Base-by-base conservation (phyloP, 306 rosid genomes). In the Fagus sylvatica region DNA sequence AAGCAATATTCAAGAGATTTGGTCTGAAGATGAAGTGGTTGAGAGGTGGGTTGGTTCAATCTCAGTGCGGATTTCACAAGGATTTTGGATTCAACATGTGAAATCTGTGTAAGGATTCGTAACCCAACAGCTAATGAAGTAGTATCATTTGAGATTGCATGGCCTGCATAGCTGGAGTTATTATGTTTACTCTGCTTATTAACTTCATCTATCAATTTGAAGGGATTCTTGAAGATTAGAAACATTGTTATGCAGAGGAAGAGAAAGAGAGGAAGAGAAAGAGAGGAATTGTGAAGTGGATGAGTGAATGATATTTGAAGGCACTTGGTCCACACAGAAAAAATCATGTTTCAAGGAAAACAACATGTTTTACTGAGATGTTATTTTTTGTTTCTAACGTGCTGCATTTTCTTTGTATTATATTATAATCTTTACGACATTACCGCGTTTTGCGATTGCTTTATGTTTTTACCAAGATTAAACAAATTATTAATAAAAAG, bases 51-150 rank as follows among this genome's bases (percentile, higher is more conserved):
- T 54, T 80, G 75, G 9, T 66, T 79, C 1, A 46, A 46, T 75
- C 84, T 85, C 56, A 75, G 7, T 2, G 74, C 79, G 17, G 88
- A 79, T 81, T 83, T 88, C 48, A 83, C 73, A 59, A 88, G 72
- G 5, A 78, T 74, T 39, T 88, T 75, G 16, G 74, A 64, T 15
- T 79, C 53, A 17, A 37, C 59, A 15, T 71, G 46, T 19, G 85
- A 64, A 42, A 41, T 72, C 57, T 85, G 79, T 6, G 59, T 71
- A 3, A 82, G 81, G 42, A 85, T 84, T 85, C 84, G 49, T 82
- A 88, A 70, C 32, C 91, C 91, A 54, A 83, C 84, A 53, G 43
- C 71, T 51, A 48, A 7, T 4, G 81, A 76, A 22, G 51, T 10
- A 13, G 30, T 70, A 37, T 42, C 33, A 3, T 28, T 13, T 41